Base-by-base conservation (phyloP, 441 rosid species). In the Adansonia rubrostipa region DNA sequence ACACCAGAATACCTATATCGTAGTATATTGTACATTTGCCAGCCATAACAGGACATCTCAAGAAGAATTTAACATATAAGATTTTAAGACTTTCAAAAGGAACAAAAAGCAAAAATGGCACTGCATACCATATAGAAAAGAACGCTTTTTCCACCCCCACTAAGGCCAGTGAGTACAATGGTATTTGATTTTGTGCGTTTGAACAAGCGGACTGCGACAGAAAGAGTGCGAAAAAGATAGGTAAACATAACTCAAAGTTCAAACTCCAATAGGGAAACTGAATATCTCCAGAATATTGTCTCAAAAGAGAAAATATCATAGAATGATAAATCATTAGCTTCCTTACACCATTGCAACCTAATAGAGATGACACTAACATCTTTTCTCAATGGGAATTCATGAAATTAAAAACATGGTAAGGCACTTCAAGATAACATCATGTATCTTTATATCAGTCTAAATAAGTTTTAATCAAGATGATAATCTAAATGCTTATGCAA, bases 141-240 rank as follows among this genome's bases (percentile, higher is more conserved):
- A 53, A 90, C 85, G 45, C 94, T 96, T 86, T 92, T 96, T 36
- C 98, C 97, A 69, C 98, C 86, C 71, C 95, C 97, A 71, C 88
- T 84, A 40, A 92, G 88, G 56, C 99, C 98, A 65, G 90, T 75
- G 48, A 96, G 92, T 81, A 94, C 87, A 65, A 96, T 85, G 78
- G 92, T 96, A 80, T 87, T 89, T 53, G 94, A 89, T 71, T 88
- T 92, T 19, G 88, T 80, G 62, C 90, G 88, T 75, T 80, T 89
- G 75, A 92, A 82, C 78, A 91, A 82, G 75, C 87, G 84, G 81
- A 86, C 98, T 93, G 87, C 86, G 73, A n/a, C 42, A 44, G 17
- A 79, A 79, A 71, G 50, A 45, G 76, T 45, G 15, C 17, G 42
- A 65, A 47, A 28, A 47, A 77, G 42, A 5, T 24, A 40, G 48